These are phyloP conservation scores for Fistulina hepatica DNA, from an alignment of 1,284 basidiomycete species.

Conservation along the genomic window DNA sequence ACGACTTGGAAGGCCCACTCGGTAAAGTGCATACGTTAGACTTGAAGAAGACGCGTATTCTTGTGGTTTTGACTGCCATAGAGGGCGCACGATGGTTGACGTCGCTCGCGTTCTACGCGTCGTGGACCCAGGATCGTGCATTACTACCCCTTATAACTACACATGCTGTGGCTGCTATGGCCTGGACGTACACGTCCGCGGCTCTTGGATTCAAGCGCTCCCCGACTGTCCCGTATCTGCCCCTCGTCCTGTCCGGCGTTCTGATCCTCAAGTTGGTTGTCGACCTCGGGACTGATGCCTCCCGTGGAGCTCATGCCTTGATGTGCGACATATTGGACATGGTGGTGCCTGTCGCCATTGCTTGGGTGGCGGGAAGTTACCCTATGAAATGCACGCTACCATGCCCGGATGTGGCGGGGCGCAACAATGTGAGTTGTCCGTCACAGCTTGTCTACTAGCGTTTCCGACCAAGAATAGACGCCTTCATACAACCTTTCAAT, in stretches of 20 bases:
- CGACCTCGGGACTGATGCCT: slow-evolving; percentile 17
- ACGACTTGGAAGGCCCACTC: slow-evolving; percentile 37
- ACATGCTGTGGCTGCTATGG: background rate
- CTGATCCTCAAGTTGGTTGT: slow-evolving; percentile 24
- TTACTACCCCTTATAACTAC: too few species aligned
- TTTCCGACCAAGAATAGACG: background rate
- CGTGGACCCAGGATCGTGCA: too few species aligned
- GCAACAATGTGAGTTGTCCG: slow-evolving; percentile 30
- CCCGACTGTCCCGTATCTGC: slow-evolving; percentile 40
- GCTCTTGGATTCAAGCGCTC: slow-evolving; percentile 31
- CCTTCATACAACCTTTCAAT: slow-evolving; percentile 40
- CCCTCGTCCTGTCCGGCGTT: slow-evolving; percentile 26
- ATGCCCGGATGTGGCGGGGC: slow-evolving; percentile 35
- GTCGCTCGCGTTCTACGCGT: too few species aligned
- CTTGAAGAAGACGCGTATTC: slow-evolving; percentile 7
- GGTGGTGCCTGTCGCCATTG: slow-evolving; percentile 27
- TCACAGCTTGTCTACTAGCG: background rate
- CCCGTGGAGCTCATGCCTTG: too few species aligned
- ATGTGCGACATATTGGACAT: background rate
- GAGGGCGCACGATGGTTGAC: slow-evolving; percentile 12
- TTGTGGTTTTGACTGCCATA: slow-evolving; percentile 10
- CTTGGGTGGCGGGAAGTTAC: slow-evolving; percentile 42
- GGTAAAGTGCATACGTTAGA: slow-evolving; percentile 20
- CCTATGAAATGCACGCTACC: slow-evolving; percentile 37
- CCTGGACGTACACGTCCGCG: slow-evolving; percentile 34